Base-by-base conservation (phyloP, 1,284 basidiomycete genomes). In the Omphalotus olearius region DNA sequence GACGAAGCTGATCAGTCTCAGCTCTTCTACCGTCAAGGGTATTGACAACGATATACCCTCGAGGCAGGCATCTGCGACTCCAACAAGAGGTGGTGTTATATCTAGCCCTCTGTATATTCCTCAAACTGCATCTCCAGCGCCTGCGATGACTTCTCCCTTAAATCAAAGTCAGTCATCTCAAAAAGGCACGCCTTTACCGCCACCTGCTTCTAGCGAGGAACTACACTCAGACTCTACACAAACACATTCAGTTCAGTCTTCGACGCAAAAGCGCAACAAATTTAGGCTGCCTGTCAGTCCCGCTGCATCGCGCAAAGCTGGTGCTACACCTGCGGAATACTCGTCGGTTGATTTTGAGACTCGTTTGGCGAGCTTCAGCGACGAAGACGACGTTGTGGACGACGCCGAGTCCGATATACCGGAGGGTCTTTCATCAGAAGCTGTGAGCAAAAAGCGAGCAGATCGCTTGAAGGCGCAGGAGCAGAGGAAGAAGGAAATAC, bases 261-360 rank as follows among this genome's bases (percentile, higher is more conserved):
- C 43, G 20, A 45, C 28, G 26, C 28, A 44, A 36, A 51, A 50
- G 28, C 42, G 40, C 20, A 45, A 36, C 14, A 51, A 45, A 30
- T 51, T 51, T 16, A 51, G 43, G 36, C 36, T 51, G 13, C 50
- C 50, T 13, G 43, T 45, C 16, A 45, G 42, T 38, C 50, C 50
- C 20, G 11, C 43, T 13, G 50, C 25, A 11, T 13, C 43, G 7
- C 26, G 43, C n/a, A 45, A 45, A 25, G 16, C 26, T 16, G 17
- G 23, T 45, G 6, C 14, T 6, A 45, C 43, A 11, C 85, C 85
- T 25, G 78, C 85, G 23, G 82, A 86, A 65, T 83, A 84, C 61
- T 81, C 82, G 45, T 74, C 74, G 6, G 78, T 90, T 38, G 86
- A 89, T 52, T 90, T 90, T 67, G 81, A 87, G 67, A 85, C 83